Base-by-base conservation (phyloP, 2,329 filamentous ascomycete species). In the Trichoderma sp. region DNA sequence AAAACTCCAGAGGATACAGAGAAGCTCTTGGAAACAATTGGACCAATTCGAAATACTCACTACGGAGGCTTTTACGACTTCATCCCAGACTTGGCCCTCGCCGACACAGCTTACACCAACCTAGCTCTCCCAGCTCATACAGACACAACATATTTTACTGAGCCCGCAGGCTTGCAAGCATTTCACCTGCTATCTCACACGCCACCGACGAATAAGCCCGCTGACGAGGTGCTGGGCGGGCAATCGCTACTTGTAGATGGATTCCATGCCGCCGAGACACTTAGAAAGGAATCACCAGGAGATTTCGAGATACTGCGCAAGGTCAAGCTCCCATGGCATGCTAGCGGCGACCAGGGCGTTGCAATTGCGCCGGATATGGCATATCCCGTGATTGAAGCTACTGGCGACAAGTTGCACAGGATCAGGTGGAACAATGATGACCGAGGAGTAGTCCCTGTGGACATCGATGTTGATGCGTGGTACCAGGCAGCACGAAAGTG, bases 341-440 rank as follows among this genome's bases (percentile, higher is more conserved):
- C 95, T n/a, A 97, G 93, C 77, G 97, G 97, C 11, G 98, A 98
- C 80, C 87, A 93, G 76, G 94, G 94, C 38, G 93, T 95, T 77
- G 93, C 91, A 45, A 95, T 98, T 77, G 89, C 93, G 67, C 94
- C 96, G 0, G 90, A 92, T 75, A 86, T 85, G 59, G 85, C 89
- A 4, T 93, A 93, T 75, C 94, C 95, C 0, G 94, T 98, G 1
- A 85, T 98, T 9, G 91, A 92, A 75, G 85, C 91, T 60, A 86
- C 91, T 64, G 82, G 85, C 8, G 77, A 77, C 12, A 75, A 81
- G 33, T 63, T 89, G 65, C 81, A 83, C 24, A 92, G 95, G 74
- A 88, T 98, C 7, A 89, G 96, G 72, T 99, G 97, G 97, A 99
- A 99, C 83, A 96, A 95, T 78, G 93, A 95, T 77, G 97, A 98